Conservation (phyloP, 805 yeast genomes). For the Myxozyma monticola region DNA sequence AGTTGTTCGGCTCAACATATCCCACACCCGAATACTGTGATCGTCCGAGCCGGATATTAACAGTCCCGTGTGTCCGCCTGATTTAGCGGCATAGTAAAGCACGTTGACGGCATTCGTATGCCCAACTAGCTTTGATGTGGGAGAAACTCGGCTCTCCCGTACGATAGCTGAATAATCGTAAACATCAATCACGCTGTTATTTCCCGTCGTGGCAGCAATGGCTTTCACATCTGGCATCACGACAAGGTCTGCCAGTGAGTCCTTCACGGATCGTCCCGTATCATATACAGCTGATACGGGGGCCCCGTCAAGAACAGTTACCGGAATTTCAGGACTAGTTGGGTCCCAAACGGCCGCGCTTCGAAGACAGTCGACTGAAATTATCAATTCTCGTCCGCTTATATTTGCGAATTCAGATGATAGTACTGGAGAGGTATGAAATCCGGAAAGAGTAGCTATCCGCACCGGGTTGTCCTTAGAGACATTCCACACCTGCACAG, state of each 20-base stretch:
- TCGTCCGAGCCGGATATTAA: constrained; percentile 25
- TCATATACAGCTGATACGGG: too few species aligned
- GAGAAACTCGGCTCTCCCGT: background rate
- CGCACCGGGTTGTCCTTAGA: background rate
- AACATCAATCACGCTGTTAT: constrained; percentile 13
- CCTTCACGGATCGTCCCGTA: too few species aligned
- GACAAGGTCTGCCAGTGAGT: constrained; percentile 14
- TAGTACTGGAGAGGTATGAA: constrained; percentile 19
- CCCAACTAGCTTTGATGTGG: constrained; percentile 8
- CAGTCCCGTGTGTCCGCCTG: background rate
- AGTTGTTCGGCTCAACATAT: constrained; percentile 5
- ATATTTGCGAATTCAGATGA: constrained; percentile 23
- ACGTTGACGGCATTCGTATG: constrained; percentile 22
- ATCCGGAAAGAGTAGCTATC: background rate
- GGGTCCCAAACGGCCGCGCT: constrained; percentile 18
- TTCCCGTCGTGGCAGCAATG: constrained; percentile 15
- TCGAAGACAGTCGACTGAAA: constrained; percentile 25
- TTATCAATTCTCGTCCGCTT: constrained; percentile 18
- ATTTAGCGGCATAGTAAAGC: constrained; percentile 3
- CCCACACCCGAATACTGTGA: constrained; percentile 20
- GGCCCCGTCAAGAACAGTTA: background rate
- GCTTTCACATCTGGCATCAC: background rate
- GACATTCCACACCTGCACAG: constrained; percentile 4
- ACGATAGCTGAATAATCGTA: constrained; percentile 6
- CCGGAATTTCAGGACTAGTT: background rate